These are phyloP conservation scores for Solanum piurae DNA, from an alignment of 257 asterid genomes.

Conservation along the genomic window DNA sequence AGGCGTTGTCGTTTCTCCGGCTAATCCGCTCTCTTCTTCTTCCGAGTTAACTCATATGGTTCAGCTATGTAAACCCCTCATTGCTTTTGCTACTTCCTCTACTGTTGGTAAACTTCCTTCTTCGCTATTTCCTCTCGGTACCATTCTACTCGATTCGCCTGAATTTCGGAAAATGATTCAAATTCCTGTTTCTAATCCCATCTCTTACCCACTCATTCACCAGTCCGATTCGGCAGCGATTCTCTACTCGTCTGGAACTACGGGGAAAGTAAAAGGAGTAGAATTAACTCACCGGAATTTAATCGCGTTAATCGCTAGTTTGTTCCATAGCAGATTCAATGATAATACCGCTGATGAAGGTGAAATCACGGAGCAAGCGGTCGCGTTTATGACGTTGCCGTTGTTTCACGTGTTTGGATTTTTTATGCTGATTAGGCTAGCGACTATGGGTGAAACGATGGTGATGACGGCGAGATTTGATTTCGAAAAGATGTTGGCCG, in stretches of 20 bases:
- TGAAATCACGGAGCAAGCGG: neutral
- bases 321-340: conserved; percentile 16
- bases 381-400: conserved; percentile 57
- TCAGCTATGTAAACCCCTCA: conserved; percentile 41
- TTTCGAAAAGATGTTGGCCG: conserved; percentile 58
- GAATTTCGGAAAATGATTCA: conserved; percentile 39
- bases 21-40: conserved; percentile 55
- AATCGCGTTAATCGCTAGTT: conserved; percentile 33
- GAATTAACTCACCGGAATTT: conserved; percentile 66
- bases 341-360: neutral
- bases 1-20: conserved; percentile 65
- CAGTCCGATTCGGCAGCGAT: conserved; percentile 64
- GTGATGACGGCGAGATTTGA: conserved; percentile 60
- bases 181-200: neutral
- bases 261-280: conserved; percentile 75
- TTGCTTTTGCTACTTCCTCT: conserved; percentile 43
- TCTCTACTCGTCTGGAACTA: conserved; percentile 89
- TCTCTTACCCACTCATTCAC: neutral
- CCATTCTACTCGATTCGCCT: conserved; percentile 45
- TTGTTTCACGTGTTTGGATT: conserved; percentile 85
- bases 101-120: conserved; percentile 34
- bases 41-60: conserved; percentile 58
- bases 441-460: conserved; percentile 50
- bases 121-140: neutral
- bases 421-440: conserved; percentile 58